Evolutionary conservation across 1,284 basidiomycete species (phyloP).

Genomic region (Trichosporon faecale): DNA sequence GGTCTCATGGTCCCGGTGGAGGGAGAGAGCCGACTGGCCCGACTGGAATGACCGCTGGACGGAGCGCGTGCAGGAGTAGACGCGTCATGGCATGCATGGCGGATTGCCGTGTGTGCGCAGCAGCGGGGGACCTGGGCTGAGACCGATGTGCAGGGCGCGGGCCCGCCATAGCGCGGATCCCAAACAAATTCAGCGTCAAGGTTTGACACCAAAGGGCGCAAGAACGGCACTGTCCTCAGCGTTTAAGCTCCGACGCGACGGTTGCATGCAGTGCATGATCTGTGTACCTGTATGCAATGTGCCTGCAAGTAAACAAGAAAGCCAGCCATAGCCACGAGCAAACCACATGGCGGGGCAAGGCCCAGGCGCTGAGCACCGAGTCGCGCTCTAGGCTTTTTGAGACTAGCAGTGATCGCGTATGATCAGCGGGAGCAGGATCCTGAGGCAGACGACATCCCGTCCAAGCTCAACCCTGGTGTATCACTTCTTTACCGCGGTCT

Average conservation of each 20-base stretch:
- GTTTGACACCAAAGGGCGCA: background rate
- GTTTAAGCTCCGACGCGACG: background rate
- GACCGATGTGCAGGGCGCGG: background rate
- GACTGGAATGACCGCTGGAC: background rate
- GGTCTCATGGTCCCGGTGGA: background rate
- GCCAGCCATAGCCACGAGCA: no score
- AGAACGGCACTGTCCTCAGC: background rate
- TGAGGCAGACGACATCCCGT: constrained; percentile 9
- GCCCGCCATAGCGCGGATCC: background rate
- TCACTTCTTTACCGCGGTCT: background rate
- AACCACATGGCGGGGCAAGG: background rate
- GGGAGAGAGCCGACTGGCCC: no score
- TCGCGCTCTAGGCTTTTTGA: background rate
- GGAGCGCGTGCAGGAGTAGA: background rate
- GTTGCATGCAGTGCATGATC: background rate
- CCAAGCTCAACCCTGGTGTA: constrained; percentile 1
- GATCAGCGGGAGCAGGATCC: constrained; percentile 8
- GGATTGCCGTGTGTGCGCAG: background rate
- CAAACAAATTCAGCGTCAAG: constrained; percentile 7
- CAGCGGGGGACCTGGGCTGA: background rate
- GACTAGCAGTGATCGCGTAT: background rate
- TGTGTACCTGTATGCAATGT: no score
- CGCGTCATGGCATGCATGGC: background rate
- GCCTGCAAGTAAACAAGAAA: background rate
- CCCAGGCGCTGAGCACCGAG: background rate